Evolutionary conservation across 2,329 filamentous ascomycete genomes (phyloP), one percentile per base, ranked within the genome.

Genomic region (Fusarium sp.): DNA sequence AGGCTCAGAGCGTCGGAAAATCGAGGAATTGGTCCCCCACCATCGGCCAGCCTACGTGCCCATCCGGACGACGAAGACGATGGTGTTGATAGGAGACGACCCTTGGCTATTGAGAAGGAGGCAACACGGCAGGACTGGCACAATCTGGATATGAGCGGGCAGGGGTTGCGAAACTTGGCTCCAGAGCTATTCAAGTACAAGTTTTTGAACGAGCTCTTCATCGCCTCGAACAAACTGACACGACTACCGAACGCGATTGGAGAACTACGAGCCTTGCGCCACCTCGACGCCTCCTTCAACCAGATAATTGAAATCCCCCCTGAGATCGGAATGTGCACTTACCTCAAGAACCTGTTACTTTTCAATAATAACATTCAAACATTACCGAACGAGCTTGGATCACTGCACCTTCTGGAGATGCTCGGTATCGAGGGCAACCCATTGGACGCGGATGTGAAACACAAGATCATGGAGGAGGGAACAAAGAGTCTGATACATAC

Each of bases 251-350:
- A 92, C 41, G 87, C 91, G 27, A 94, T 99, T 79, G 95, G 96
- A 42, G 89, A 92, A 76, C 86, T 99, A 72, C 91, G 95, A 72
- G 92, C 93, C 71, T 84, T 99, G 53, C 92, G 90, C 39, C 89
- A 95, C 77, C 88, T 99, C 53, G 95, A 99, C 81, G 87, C 95
- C 6, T 98, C 96, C 0, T 91, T 92, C 83, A 99, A 99, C 81
- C 90, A 95, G 69, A 87, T 99, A 67, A 88, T 88, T 13, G 90
- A 93, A 72, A 85, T 99, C 7, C 96, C 96, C 2, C 89, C 93
- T 27, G 95, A 99, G 84, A 90, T 99, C 68, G 96, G 96, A 79
- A 99, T 98, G 95, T 94, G 97, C 77, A 96, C 95, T 33, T 96
- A 95, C 75, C 86, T 99, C 61, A 94, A 94, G 82, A 91, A 93